Conservation (phyloP, 2,329 filamentous ascomycete genomes). For the Phaeophleospora eucalypticola region DNA sequence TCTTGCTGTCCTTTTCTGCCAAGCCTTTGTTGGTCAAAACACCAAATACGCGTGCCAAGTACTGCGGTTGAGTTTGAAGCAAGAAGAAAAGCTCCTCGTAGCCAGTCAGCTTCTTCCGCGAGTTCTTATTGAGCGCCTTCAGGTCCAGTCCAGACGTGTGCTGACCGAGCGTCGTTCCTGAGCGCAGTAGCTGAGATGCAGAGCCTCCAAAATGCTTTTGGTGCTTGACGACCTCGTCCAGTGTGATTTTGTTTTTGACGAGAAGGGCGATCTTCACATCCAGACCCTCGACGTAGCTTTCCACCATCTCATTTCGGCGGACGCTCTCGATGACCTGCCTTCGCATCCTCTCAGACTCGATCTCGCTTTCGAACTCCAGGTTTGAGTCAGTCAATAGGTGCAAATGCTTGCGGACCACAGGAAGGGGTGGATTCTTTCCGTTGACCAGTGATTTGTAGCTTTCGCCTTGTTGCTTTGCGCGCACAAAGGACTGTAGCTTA, state of each 20-base stretch:
- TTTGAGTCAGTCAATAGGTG: constrained; percentile 97
- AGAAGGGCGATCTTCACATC: constrained; percentile 98
- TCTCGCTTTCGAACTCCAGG: constrained; percentile 97
- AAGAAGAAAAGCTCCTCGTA: constrained; percentile 98
- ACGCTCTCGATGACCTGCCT: constrained; percentile 98
- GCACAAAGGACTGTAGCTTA: constrained; percentile 96
- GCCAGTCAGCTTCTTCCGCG: constrained; percentile 87
- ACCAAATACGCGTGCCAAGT: constrained; percentile 83
- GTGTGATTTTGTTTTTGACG: constrained; percentile 98
- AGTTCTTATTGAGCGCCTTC: constrained; percentile 96
- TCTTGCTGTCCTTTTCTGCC: constrained; percentile 86
- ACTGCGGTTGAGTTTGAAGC: constrained; percentile 92
- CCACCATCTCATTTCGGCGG: constrained; percentile 90
- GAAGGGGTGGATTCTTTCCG: constrained; percentile 93
- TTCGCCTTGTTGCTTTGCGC: constrained; percentile 91
- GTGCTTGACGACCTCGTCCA: constrained; percentile 95
- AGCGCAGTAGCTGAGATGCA: constrained; percentile 30
- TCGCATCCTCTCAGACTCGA: constrained; percentile 90
- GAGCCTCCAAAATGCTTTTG: constrained; percentile 88
- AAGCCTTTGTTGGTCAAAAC: constrained; percentile 77
- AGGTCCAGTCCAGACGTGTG: constrained; percentile 83
- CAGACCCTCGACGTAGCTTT: constrained; percentile 96
- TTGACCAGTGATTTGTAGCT: constrained; percentile 96
- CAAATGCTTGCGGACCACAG: constrained; percentile 96
- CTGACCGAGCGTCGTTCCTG: constrained; percentile 25